Conservation (phyloP, 768 basidiomycete genomes). For the Gautieria morchelliformis region DNA sequence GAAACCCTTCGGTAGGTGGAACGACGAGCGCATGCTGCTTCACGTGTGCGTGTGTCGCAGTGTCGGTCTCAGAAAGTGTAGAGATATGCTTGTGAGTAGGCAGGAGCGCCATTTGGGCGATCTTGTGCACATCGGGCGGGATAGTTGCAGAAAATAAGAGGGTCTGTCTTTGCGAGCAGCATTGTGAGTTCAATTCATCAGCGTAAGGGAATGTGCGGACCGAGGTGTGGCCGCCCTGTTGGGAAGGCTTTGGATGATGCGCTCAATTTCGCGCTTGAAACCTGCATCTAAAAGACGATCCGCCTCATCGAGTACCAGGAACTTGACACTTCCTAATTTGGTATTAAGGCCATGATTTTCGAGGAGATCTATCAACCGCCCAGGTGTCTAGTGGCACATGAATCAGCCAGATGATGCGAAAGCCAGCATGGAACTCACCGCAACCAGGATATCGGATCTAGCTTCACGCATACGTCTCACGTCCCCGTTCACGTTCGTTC, state of each 20-base stretch:
- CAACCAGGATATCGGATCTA: slow-evolving; percentile 15
- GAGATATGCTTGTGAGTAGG: slow-evolving; percentile 37
- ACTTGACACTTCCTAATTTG: slow-evolving; percentile 29
- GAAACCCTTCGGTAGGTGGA: slow-evolving; percentile 32
- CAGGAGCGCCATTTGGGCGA: slow-evolving; percentile 26
- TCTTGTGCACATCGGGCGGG: slow-evolving; percentile 31
- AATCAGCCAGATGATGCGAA: slow-evolving; percentile 18
- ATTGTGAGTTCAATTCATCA: slow-evolving; percentile 5
- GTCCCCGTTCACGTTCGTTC: slow-evolving; percentile 29
- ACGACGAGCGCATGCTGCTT: slow-evolving; percentile 36
- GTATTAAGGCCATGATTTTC: slow-evolving; percentile 25
- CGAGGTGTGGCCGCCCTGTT: slow-evolving; percentile 10
- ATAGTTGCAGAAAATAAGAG: slow-evolving; percentile 37
- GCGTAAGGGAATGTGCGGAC: background rate
- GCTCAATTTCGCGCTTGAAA: slow-evolving; percentile 18
- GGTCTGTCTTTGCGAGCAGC: slow-evolving; percentile 25
- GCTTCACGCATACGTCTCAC: slow-evolving; percentile 10
- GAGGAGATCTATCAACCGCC: slow-evolving; percentile 28
- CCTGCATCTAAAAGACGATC: slow-evolving; percentile 31
- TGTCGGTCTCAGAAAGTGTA: slow-evolving; percentile 47
- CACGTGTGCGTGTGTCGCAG: slow-evolving; percentile 56
- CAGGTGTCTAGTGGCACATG: slow-evolving; percentile 30
- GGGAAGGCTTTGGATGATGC: slow-evolving; percentile 14
- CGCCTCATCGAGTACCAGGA: slow-evolving; percentile 32
- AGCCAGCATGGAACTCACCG: slow-evolving; percentile 11